Evolutionary conservation across 2,329 filamentous ascomycete genomes (phyloP).

Genomic region (Magnaporthiopsis rhizophila): DNA sequence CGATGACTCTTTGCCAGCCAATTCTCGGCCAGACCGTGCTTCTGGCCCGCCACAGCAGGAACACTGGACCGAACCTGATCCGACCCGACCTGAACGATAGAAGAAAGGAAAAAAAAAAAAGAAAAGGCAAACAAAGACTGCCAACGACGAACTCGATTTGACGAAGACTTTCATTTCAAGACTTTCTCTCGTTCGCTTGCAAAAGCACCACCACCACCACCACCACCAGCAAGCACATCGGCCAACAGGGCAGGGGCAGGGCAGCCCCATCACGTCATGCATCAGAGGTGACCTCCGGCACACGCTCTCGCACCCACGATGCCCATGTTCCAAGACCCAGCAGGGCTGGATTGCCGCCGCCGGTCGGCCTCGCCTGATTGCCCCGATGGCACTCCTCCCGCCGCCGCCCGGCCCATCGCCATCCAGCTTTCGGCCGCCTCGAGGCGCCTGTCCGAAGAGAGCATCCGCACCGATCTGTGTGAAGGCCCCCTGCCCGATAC

Average conservation of each 20-base stretch:
- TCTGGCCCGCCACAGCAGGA: not conserved
- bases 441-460: slow-evolving; percentile 48
- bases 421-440: slow-evolving; percentile 11
- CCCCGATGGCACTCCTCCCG: slow-evolving; percentile 4
- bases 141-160: not conserved
- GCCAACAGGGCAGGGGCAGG: not conserved
- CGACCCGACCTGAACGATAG: not conserved
- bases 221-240: not conserved
- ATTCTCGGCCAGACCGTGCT: not conserved
- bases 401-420: slow-evolving; percentile 1
- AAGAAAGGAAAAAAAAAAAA: not conserved
- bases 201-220: not conserved
- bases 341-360: slow-evolving; percentile 10
- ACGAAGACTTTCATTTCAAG: not conserved
- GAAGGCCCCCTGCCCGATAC: slow-evolving; percentile 44
- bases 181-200: not conserved
- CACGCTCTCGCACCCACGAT: slow-evolving; percentile 25
- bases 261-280: slow-evolving; percentile 3
- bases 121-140: not conserved
- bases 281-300: not conserved
- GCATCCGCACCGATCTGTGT: slow-evolving; percentile 52
- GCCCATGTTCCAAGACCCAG: slow-evolving; percentile 51
- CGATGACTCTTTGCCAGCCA: not conserved
- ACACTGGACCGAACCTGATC: not conserved
- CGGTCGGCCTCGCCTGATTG: slow-evolving; percentile 16